A percentile compares a stretch with the other conserved stretches of the same genome.
Conservation (phyloP, 768 basidiomycete species). For the Xanthoconium purpureum region DNA sequence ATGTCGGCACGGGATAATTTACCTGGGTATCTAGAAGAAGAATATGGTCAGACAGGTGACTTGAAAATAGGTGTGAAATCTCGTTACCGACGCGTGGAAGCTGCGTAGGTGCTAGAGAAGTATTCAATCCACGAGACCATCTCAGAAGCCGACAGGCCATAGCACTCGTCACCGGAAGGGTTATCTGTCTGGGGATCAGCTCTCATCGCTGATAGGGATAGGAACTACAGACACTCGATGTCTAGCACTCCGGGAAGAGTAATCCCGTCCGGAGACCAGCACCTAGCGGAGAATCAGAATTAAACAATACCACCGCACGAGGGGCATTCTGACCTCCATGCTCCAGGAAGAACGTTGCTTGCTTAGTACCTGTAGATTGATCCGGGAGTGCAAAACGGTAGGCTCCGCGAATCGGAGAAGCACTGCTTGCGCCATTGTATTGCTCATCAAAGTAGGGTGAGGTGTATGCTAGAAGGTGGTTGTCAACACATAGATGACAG, state of each 20-base stretch:
- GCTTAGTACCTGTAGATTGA: constrained; percentile 48
- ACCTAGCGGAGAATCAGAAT: constrained; percentile 32
- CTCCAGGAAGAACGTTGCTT: constrained; percentile 57
- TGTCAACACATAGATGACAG: not conserved
- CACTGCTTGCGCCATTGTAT: constrained; percentile 54
- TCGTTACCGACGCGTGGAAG: constrained; percentile 44
- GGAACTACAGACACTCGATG: no score
- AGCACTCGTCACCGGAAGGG: constrained; percentile 50
- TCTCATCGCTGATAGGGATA: no score
- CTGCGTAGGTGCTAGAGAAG: constrained; percentile 60
- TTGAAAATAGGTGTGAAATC: not conserved
- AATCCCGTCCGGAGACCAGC: constrained; percentile 48
- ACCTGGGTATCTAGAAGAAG: constrained; percentile 40
- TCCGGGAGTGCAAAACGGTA: constrained; percentile 63
- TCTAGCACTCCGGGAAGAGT: constrained; percentile 20
- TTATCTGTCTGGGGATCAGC: constrained; percentile 38
- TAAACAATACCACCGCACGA: not conserved
- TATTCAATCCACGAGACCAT: constrained; percentile 64
- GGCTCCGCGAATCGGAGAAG: constrained; percentile 53
- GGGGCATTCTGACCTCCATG: constrained; percentile 45
- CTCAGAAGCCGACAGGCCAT: constrained; percentile 45
- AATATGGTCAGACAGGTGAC: not conserved
- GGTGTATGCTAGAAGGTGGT: constrained; percentile 13
- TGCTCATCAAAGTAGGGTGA: constrained; percentile 38
- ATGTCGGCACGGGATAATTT: not conserved